Base-by-base conservation (phyloP, 768 basidiomycete genomes). In the Auricularia cornea region DNA sequence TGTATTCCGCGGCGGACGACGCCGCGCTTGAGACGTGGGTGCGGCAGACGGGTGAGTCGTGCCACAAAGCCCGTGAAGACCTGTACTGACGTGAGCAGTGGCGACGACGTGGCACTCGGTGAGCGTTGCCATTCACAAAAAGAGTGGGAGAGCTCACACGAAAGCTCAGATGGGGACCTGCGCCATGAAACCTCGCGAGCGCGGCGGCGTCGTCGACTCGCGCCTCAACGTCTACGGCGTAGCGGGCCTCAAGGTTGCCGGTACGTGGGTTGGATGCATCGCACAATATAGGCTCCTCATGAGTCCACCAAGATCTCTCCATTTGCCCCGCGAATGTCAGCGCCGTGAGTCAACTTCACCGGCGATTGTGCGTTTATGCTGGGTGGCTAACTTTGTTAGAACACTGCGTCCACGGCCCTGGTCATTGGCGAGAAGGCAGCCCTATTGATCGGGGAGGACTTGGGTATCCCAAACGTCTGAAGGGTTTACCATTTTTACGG, bases 391-490 rank as follows among this genome's bases (percentile, higher is more conserved):
- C 8, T 23, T 59, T 32, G 11, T 8, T 8, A 70, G 74, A 81
- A 80, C 62, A 80, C 80, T 0, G 80, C 78, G 62, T 79, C 77
- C 0, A 78, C 78, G 6, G 76, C 79, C 5, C 62, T 80, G 28
- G 70, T 74, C 35, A 68, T 88, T 40, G 85, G 84, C 3, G 85
- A 87, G 72, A 87, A 87, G 70, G 84, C 84, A 0, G 83, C 84
- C 0, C 66, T 78, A 3, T 78, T 87, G 41, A 84, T 88, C 57
- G 81, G 80, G 2, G 76, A 85, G 61, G 86, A 86, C 26, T 64
- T 81, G 20, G 75, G 75, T 2, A 74, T 78, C 44, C 16, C 16
- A 14, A 38, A 38, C 16, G 35, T 38, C 16, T 14, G 35, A 38
- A 38, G n/a, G n/a, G n/a, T n/a, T n/a, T n/a, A n/a, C n/a, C n/a